Base-by-base conservation (phyloP, 148 eudicot species). In the Spergularia marina region DNA sequence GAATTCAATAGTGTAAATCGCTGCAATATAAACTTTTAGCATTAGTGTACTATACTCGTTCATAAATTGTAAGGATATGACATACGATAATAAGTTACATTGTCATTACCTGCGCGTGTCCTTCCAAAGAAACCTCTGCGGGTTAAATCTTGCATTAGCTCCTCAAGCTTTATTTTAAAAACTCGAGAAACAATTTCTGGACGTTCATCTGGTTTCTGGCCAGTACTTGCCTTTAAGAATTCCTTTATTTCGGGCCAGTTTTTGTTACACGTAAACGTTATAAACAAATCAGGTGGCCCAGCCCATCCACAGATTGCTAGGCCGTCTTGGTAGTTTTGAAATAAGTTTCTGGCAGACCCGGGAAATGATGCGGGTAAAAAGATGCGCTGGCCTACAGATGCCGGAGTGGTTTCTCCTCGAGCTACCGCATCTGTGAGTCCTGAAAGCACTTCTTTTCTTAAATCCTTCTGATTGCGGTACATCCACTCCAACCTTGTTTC, bases 301-400 rank as follows among this genome's bases (percentile, higher is more conserved):
- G 60, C 20, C 21, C 23, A 47, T 36, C 44, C 53, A 13, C 81
- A 77, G 0, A 77, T 65, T 20, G 73, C 69, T 68, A 83, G 52
- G 3, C 77, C 77, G 52, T 83, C 77, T 18, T 76, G 74, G 40
- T 75, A 83, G 25, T 83, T 79, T 65, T 83, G 76, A 0, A 65
- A 44, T 77, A 70, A 61, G 23, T 71, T 80, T 7, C 76, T 63
- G 0, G 62, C 5, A 13, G 78, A 53, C 0, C 83, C 68, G 6
- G 36, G 36, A 30, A 30, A 30, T 30, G 36, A 30, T 3, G 34
- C 34, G 60, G 82, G 83, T 1, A 83, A 36, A 0, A 74, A 9
- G 0, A 84, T 30, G 8, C 54, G 60, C 3, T 77, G 71, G 0
- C 84, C 82, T 0, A 23, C 7, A 0, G 30, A 18, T 41, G 78